Conservation (phyloP, 2,329 filamentous ascomycete genomes). For the Orbilia oligospora region DNA sequence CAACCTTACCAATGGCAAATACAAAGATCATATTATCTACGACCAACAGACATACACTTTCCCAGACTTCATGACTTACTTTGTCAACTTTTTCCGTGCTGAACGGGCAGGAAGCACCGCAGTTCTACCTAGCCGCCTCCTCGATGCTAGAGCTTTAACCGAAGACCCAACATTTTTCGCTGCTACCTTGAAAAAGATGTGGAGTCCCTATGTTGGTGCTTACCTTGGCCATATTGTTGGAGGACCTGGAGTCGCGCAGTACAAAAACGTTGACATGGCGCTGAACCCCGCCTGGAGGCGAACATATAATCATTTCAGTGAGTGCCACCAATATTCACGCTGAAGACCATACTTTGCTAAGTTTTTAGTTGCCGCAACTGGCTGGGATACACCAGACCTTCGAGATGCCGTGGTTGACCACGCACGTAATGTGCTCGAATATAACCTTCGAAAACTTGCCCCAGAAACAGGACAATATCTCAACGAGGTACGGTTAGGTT, state of each 20-base stretch:
- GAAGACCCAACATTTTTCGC: slow-evolving; percentile 64
- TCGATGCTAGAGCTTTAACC: slow-evolving; percentile 65
- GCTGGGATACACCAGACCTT: slow-evolving; percentile 65
- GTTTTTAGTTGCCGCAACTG: slow-evolving; percentile 42
- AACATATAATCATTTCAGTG: slow-evolving; percentile 67
- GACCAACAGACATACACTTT: slow-evolving; percentile 60
- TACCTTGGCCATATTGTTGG: slow-evolving; percentile 65
- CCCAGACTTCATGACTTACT: slow-evolving; percentile 62
- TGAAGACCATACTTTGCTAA: not conserved
- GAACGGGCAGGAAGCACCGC: slow-evolving; percentile 56
- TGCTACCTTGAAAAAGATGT: slow-evolving; percentile 66
- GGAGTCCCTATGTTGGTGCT: slow-evolving; percentile 61
- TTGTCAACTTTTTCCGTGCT: slow-evolving; percentile 60
- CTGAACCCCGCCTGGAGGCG: slow-evolving; percentile 69
- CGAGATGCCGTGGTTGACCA: slow-evolving; percentile 66
- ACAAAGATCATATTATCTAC: slow-evolving; percentile 45
- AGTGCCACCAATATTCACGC: not conserved
- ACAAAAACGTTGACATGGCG: slow-evolving; percentile 66
- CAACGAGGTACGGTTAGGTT: slow-evolving; percentile 68
- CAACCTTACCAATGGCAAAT: slow-evolving; percentile 21
- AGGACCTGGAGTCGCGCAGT: slow-evolving; percentile 66
- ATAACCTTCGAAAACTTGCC: slow-evolving; percentile 67
- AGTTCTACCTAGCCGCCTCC: slow-evolving; percentile 65
- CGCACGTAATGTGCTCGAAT: slow-evolving; percentile 50
- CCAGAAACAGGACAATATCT: slow-evolving; percentile 68